Base-by-base conservation (phyloP, 805 yeast genomes). In the Yarrowia keelungensis region DNA sequence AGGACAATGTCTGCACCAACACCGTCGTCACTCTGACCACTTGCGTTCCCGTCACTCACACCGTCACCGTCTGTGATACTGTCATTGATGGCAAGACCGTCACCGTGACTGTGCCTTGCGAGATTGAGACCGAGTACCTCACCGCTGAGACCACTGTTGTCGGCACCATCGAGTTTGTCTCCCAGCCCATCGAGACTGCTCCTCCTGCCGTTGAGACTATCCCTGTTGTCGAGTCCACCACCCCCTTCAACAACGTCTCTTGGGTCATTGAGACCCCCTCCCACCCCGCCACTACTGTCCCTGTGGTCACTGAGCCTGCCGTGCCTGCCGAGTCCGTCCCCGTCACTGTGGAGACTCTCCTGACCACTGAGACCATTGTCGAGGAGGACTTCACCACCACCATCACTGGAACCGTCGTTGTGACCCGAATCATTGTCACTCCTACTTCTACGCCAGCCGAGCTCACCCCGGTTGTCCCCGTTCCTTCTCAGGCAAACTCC, bases 361-460 rank as follows among this genome's bases (percentile, higher is more conserved):
- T 47, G 16, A 47, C 51, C 36, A 47, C 51, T 36, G 16, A 47
- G 51, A 47, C 51, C 38, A 22, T 47, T 14, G 51, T 26, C 5
- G 51, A 47, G 51, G 51, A 47, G 5, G 51, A 26, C 14, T 26
- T 8, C 16, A 47, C 51, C 51, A 47, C 51, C 16, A 47, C 51
- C 36, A 47, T 47, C 51, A 47, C 51, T 16, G 51, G 51, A 22
- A 47, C 51, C 51, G 36, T 47, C 51, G 35, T 47, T 14, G 36
- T 47, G 35, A 47, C 51, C n/a, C 36, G 51, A 26, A 47, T 15
- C 36, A 47, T 47, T 9, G 16, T 26, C 51, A 47, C 51, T 15
- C 36, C 51, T 5, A 47, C 51, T 26, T 47, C 51, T 26, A 26
- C 51, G 14, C 51, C 15, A 14, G 38, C 36, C 36, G 10, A 26